A percentile compares a stretch with the other conserved stretches of the same genome.
phyloP scores from a whole-genome alignment of 2,329 filamentous ascomycete species.

The Alternaria infectoria region DNA sequence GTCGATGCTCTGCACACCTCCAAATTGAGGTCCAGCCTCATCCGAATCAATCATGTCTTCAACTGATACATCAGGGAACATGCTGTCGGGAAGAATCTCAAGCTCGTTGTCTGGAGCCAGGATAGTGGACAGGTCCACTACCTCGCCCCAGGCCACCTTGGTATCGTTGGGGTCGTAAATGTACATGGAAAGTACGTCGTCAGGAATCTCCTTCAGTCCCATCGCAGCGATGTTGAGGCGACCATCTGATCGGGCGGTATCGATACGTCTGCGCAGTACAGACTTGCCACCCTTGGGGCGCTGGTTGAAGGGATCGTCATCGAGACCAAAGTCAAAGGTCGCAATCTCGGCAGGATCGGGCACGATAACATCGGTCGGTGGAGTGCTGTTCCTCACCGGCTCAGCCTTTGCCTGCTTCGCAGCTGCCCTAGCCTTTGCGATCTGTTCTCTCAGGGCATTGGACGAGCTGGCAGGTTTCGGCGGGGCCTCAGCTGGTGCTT shows the following conservation, averaged over 20 bases:
- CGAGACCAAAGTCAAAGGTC: conserved; percentile 65
- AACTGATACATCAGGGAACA: conserved; percentile 75
- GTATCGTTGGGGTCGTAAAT: conserved; percentile 70
- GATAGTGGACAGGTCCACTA: conserved; percentile 83
- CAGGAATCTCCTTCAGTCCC: conserved; percentile 77
- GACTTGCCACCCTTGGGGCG: conserved; percentile 66
- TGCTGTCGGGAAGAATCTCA: conserved; percentile 70
- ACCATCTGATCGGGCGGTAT: conserved; percentile 75
- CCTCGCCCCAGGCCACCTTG: conserved; percentile 82
- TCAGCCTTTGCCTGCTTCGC: conserved; percentile 57
- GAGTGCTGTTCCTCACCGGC: conserved; percentile 32
- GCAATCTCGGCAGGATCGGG: conserved; percentile 41
- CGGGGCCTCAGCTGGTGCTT: conserved; percentile 17
- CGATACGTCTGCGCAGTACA: conserved; percentile 74
- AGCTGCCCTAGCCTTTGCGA: conserved; percentile 84
- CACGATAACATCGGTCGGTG: conserved; percentile 40
- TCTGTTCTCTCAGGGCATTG: conserved; percentile 82
- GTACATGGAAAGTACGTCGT: conserved; percentile 90
- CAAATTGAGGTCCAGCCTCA: conserved; percentile 76
- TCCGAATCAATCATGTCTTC: conserved; percentile 67
- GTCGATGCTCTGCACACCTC: conserved; percentile 79
- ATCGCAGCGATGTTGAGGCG: conserved; percentile 88
- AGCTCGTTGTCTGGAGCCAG: conserved; percentile 91
- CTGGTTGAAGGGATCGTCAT: conserved; percentile 76
- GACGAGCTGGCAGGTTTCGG: conserved; percentile 70